These are phyloP conservation scores for Lepidium didymum DNA, from an alignment of 345 rosid genomes.

Conservation along the genomic window DNA sequence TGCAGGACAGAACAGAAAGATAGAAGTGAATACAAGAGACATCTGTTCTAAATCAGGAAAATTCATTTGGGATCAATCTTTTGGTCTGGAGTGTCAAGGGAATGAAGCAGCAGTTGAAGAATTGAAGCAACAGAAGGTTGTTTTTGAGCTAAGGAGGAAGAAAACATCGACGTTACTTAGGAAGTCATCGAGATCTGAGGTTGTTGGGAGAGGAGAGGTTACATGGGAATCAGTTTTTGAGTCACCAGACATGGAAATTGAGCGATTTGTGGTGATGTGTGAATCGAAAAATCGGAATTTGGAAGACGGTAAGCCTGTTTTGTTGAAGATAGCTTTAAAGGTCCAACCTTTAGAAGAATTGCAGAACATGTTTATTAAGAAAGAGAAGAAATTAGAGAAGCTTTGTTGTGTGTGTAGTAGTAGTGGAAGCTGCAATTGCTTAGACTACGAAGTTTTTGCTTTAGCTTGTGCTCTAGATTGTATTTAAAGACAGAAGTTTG, in stretches of 20 bases:
- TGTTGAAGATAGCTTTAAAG: constrained; percentile 25
- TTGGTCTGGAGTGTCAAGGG: constrained; percentile 56
- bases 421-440: constrained; percentile 12
- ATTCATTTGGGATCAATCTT: constrained; percentile 50
- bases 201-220: constrained; percentile 52
- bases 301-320: neutral
- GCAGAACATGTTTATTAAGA: constrained; percentile 27
- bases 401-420: constrained; percentile 14
- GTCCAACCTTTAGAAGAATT: constrained; percentile 15
- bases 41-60: constrained; percentile 33
- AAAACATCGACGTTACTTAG: constrained; percentile 27
- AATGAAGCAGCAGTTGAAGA: constrained; percentile 36
- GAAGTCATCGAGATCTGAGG: constrained; percentile 38
- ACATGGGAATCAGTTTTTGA: constrained; percentile 27
- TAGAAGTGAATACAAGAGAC: constrained; percentile 46
- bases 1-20: constrained; percentile 41
- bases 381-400: neutral
- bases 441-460: constrained; percentile 27
- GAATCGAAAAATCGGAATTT: neutral
- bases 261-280: constrained; percentile 17
- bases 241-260: constrained; percentile 18
- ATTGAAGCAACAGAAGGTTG: constrained; percentile 41
- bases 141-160: constrained; percentile 59
- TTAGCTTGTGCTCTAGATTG: constrained; percentile 22
- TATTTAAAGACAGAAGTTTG: neutral